phyloP scores from a whole-genome alignment of 2,329 filamentous ascomycete genomes.

The Claviceps africana region DNA sequence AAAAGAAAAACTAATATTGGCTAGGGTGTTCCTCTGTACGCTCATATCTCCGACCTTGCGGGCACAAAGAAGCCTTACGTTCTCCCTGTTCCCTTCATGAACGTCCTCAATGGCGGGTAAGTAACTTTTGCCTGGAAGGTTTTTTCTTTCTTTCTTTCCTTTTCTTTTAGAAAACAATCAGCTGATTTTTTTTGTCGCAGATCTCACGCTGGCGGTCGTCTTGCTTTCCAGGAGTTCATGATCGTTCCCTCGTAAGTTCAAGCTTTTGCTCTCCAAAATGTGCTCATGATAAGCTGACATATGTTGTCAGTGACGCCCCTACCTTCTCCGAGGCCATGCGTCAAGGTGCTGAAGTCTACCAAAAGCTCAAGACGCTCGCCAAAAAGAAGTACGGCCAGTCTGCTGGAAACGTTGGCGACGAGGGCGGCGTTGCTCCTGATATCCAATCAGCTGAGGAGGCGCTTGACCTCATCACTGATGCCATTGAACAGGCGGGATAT shows the following conservation, averaged over 20 bases:
- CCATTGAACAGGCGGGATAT: conserved; percentile 92
- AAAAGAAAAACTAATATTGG: neutral
- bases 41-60: conserved; percentile 74
- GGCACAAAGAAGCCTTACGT: conserved; percentile 88
- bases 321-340: conserved; percentile 93
- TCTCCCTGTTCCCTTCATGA: conserved; percentile 84
- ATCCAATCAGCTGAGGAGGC: conserved; percentile 96
- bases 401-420: conserved; percentile 95
- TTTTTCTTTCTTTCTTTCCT: no score
- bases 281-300: conserved; percentile 6
- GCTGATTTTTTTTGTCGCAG: conserved; percentile 22
- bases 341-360: conserved; percentile 95
- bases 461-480: conserved; percentile 84
- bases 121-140: conserved; percentile 7
- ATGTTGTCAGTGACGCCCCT: conserved; percentile 50
- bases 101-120: conserved; percentile 69
- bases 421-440: conserved; percentile 98
- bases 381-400: conserved; percentile 99
- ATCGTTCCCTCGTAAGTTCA: conserved; percentile 63
- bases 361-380: conserved; percentile 87
- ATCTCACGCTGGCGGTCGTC: conserved; percentile 91
- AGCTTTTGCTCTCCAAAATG: neutral
- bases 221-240: conserved; percentile 96
- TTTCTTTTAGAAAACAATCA: neutral
- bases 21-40: conserved; percentile 68